Conservation (phyloP, 352 stramenopile genomes). For the Plasmopara viticola region DNA sequence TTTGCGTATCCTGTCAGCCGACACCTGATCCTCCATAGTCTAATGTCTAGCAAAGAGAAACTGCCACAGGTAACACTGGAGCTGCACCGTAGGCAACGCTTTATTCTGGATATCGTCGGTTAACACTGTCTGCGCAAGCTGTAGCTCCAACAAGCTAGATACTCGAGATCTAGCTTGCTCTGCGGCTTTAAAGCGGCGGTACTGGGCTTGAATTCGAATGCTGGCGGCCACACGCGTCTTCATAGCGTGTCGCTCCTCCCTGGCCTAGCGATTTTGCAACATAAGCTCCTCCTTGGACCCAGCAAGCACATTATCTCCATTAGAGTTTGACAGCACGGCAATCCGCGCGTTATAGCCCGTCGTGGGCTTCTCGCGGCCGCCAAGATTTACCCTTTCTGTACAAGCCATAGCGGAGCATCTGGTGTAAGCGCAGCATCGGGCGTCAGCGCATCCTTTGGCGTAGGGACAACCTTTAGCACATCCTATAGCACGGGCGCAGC, state of each 20-base stretch:
- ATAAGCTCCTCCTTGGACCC: conserved; percentile 54
- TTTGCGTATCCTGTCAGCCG: conserved; percentile 27
- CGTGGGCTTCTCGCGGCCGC: conserved; percentile 41
- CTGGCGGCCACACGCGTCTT: conserved; percentile 34
- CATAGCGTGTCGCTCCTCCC: conserved; percentile 46
- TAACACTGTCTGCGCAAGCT: conserved; percentile 31
- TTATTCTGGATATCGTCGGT: conserved; percentile 27
- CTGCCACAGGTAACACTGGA: conserved; percentile 31
- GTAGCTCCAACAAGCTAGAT: conserved; percentile 34
- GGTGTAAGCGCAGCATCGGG: no score
- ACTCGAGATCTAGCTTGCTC: conserved; percentile 24
- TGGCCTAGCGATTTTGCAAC: conserved; percentile 42
- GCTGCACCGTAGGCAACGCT: conserved; percentile 17
- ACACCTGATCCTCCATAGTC: conserved; percentile 1
- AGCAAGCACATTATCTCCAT: conserved; percentile 6
- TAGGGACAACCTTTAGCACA: background rate
- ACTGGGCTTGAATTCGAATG: conserved; percentile 46
- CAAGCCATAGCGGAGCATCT: no score
- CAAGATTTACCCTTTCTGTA: conserved; percentile 65
- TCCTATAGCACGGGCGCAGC: no score
- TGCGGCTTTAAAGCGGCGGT: conserved; percentile 24
- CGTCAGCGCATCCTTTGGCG: conserved; percentile 14
- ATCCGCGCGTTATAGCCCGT: conserved; percentile 23
- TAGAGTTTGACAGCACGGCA: conserved; percentile 13
- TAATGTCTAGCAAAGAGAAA: conserved; percentile 34